A percentile compares a stretch with the other conserved stretches of the same genome.
phyloP scores from a whole-genome alignment of 768 basidiomycete genomes.

The Collybia nuda region DNA sequence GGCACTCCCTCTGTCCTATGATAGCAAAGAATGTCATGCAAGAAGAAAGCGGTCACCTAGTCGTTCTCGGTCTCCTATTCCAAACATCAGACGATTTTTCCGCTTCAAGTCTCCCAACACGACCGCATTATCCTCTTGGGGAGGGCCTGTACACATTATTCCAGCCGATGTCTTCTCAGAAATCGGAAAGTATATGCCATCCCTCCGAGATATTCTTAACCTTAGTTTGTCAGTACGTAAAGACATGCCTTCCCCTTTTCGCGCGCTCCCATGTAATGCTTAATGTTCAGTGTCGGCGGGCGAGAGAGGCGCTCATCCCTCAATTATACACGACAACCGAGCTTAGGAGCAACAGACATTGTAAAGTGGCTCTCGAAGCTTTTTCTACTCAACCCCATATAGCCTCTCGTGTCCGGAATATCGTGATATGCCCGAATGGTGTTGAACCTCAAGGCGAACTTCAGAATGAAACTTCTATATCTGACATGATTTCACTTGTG shows the following conservation, averaged over 20 bases:
- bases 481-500: conserved; percentile 25
- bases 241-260: background rate
- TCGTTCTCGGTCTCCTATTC: conserved; percentile 16
- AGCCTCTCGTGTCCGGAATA: conserved; percentile 23
- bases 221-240: conserved; percentile 25
- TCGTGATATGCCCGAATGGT: conserved; percentile 31
- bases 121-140: background rate
- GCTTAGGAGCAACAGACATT: conserved; percentile 31
- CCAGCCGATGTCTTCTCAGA: conserved; percentile 22
- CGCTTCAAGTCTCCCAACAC: conserved; percentile 4
- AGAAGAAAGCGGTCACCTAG: conserved; percentile 6
- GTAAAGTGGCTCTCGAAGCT: conserved; percentile 36
- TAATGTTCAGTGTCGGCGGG: conserved; percentile 24
- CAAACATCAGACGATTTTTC: conserved; percentile 19
- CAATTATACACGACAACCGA: conserved; percentile 33
- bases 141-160: conserved; percentile 8
- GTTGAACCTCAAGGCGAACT: conserved; percentile 29
- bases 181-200: conserved; percentile 21
- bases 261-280: no score
- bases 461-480: conserved; percentile 27
- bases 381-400: conserved; percentile 42
- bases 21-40: conserved; percentile 3
- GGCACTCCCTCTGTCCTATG: background rate
- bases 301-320: conserved; percentile 23
- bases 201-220: conserved; percentile 24